Conservation (phyloP, 2,329 filamentous ascomycete genomes). For the Dothideomycetidae sp. region DNA sequence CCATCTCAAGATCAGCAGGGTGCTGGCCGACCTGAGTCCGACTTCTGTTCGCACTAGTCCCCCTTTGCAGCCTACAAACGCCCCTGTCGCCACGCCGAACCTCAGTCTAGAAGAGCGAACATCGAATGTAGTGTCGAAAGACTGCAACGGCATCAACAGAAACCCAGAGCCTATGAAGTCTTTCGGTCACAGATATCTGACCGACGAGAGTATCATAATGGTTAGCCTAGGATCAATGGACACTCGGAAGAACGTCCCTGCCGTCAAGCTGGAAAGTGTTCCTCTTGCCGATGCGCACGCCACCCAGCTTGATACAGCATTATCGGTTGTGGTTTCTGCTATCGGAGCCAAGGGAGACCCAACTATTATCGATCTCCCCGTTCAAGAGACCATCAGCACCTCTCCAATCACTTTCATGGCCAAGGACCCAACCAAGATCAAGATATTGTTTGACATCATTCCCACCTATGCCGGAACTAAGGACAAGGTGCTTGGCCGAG, state of each 20-base stretch:
- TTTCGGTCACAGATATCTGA: constrained; percentile 91
- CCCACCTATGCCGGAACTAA: constrained; percentile 78
- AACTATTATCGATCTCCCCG: constrained; percentile 78
- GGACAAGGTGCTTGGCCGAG: constrained; percentile 75
- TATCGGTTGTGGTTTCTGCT: constrained; percentile 83
- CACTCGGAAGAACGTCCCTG: constrained; percentile 62
- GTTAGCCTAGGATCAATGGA: constrained; percentile 95
- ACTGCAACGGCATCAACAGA: constrained; percentile 21
- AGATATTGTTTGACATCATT: constrained; percentile 84
- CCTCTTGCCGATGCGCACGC: constrained; percentile 77
- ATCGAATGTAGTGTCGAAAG: constrained; percentile 25
- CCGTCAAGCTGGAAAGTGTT: constrained; percentile 78
- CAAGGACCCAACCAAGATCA: constrained; percentile 62
- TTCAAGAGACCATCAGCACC: constrained; percentile 85
- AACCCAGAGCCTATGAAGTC: constrained; percentile 72
- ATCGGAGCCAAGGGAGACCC: constrained; percentile 74
- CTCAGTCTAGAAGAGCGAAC: constrained; percentile 39
- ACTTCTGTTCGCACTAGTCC: constrained; percentile 19
- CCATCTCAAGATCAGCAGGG: constrained; percentile 64
- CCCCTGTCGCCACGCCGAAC: constrained; percentile 1
- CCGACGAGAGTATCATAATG: constrained; percentile 72
- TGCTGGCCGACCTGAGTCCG: constrained; percentile 46
- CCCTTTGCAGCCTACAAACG: constrained; percentile 26
- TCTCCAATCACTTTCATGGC: constrained; percentile 87
- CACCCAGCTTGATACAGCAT: constrained; percentile 83